Evolutionary conservation across 805 yeast genomes (phyloP).

Genomic region (Metschnikowia cubensis): DNA sequence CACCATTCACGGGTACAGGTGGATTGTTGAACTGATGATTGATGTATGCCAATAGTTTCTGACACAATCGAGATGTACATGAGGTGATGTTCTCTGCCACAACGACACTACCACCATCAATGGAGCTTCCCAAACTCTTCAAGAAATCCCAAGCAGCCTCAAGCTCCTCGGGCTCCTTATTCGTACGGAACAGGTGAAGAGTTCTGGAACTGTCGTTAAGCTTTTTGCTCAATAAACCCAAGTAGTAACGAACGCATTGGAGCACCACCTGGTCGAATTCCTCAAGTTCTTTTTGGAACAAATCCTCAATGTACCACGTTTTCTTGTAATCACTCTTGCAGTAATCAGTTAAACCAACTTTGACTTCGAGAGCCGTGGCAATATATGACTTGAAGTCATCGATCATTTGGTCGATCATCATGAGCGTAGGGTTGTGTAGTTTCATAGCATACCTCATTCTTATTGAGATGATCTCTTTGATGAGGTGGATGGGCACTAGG

Average conservation of each 20-base stretch:
- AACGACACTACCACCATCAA: conserved; percentile 77
- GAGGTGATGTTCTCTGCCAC: conserved; percentile 73
- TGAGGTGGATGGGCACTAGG: conserved; percentile 71
- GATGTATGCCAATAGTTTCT: conserved; percentile 65
- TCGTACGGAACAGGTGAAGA: conserved; percentile 65
- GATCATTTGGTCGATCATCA: conserved; percentile 93
- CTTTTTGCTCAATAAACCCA: conserved; percentile 69
- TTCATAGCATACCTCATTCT: conserved; percentile 75
- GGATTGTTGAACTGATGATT: conserved; percentile 62
- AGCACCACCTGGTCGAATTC: conserved; percentile 63
- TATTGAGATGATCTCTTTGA: conserved; percentile 71
- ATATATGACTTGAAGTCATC: conserved; percentile 79
- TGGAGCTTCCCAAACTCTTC: conserved; percentile 68
- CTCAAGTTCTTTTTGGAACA: conserved; percentile 49
- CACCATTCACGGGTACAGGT: conserved; percentile 38
- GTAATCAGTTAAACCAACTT: conserved; percentile 60
- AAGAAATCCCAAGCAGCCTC: conserved; percentile 79
- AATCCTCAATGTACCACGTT: conserved; percentile 69
- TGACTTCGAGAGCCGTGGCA: conserved; percentile 67
- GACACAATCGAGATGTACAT: conserved; percentile 63
- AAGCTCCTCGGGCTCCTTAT: conserved; percentile 87
- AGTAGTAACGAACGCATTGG: conserved; percentile 68
- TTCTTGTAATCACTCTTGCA: conserved; percentile 48
- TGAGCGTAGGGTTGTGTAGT: conserved; percentile 80
- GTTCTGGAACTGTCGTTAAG: conserved; percentile 70